A percentile compares a stretch with the other conserved stretches of the same genome.
phyloP scores from a whole-genome alignment of 495 filamentous ascomycete species.

The Letharia lupina region DNA sequence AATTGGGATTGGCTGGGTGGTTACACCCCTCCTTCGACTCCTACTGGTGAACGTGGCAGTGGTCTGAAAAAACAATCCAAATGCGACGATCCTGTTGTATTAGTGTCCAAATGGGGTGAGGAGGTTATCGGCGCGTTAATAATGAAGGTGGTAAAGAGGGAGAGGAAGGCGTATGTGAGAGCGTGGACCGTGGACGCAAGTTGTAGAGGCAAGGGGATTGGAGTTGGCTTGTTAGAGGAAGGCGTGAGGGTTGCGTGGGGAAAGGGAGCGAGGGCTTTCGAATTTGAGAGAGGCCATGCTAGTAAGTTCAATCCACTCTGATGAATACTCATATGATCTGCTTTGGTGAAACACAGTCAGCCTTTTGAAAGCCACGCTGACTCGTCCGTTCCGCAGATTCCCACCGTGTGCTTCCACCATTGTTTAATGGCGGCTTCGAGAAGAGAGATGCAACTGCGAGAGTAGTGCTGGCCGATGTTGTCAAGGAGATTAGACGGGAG shows the following conservation, averaged over 20 bases:
- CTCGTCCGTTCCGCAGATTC: constrained; percentile 33
- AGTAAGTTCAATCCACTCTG: constrained; percentile 31
- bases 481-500: constrained; percentile 35
- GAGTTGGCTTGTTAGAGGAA: constrained; percentile 56
- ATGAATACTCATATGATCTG: neutral
- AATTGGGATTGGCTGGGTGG: constrained; percentile 25
- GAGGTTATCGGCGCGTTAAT: constrained; percentile 50
- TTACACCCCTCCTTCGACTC: constrained; percentile 3
- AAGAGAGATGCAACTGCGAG: constrained; percentile 46
- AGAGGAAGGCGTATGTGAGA: constrained; percentile 46
- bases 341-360: constrained; percentile 12
- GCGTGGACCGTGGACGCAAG: constrained; percentile 65
- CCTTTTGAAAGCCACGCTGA: neutral
- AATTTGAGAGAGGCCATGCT: constrained; percentile 61
- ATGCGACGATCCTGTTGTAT: constrained; percentile 35
- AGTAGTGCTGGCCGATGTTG: constrained; percentile 41
- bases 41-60: constrained; percentile 4
- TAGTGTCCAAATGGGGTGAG: constrained; percentile 48
- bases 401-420: constrained; percentile 46
- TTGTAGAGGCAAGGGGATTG: constrained; percentile 62
- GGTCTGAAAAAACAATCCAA: constrained; percentile 6
- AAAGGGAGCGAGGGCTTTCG: constrained; percentile 49
- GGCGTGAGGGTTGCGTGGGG: constrained; percentile 51
- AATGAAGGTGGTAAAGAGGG: constrained; percentile 35
- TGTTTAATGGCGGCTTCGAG: constrained; percentile 52